Conservation (phyloP, 495 filamentous ascomycete genomes). For the Penicillium cinerascens region DNA sequence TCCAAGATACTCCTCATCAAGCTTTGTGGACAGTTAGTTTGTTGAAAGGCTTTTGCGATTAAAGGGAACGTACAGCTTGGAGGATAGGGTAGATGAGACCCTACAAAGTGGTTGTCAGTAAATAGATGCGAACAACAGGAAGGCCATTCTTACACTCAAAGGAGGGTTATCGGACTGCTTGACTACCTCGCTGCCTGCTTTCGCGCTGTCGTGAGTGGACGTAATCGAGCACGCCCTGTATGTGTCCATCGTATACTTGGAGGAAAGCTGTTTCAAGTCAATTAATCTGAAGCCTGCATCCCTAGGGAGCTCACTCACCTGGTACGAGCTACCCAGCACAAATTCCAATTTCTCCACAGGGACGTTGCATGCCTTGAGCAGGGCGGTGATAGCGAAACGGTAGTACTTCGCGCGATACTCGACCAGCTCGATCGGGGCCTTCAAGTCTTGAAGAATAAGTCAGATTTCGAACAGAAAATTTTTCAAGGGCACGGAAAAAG, state of each 20-base stretch:
- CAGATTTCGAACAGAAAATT: background rate
- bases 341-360: conserved; percentile 76
- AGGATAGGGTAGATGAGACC: conserved; percentile 73
- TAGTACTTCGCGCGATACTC: conserved; percentile 73
- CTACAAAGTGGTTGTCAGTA: background rate
- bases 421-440: conserved; percentile 87
- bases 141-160: conserved; percentile 45
- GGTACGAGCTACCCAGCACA: conserved; percentile 81
- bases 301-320: conserved; percentile 28
- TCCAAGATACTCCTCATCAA: conserved; percentile 87
- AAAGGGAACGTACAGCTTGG: conserved; percentile 68
- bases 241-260: conserved; percentile 40
- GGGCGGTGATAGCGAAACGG: conserved; percentile 56
- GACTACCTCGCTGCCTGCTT: conserved; percentile 87
- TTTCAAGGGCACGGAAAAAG: background rate
- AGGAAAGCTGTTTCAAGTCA: background rate
- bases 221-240: conserved; percentile 38
- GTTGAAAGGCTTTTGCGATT: background rate
- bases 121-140: background rate
- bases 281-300: background rate
- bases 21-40: conserved; percentile 1
- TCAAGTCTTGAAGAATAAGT: conserved; percentile 39
- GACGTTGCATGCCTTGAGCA: conserved; percentile 69
- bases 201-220: conserved; percentile 60
- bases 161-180: conserved; percentile 79